phyloP scores from a whole-genome alignment of 169 alveolate species.

The Eimeria brunetti region DNA sequence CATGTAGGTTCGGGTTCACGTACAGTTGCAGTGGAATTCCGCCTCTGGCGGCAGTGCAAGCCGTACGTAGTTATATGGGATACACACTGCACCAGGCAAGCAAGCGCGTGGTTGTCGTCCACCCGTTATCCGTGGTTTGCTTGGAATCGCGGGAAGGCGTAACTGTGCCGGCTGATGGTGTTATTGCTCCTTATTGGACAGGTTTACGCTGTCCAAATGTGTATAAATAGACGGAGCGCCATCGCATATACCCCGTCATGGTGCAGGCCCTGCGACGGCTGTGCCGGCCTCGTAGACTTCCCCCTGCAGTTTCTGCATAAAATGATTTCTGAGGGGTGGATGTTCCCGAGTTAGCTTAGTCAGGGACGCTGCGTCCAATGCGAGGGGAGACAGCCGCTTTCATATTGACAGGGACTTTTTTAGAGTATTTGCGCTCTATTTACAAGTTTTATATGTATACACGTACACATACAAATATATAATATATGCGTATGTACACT shows the following conservation, averaged over 20 bases:
- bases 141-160: conserved; percentile 8
- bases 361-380: conserved; percentile 5
- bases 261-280: conserved; percentile 23
- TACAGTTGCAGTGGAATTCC: conserved; percentile 23
- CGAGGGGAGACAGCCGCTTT: conserved; percentile 25
- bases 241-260: conserved; percentile 39
- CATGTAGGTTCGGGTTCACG: conserved; percentile 2
- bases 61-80: not conserved
- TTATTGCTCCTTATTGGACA: not conserved
- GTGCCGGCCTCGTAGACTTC: not conserved
- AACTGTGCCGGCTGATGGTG: conserved; percentile 27
- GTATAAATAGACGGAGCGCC: conserved; percentile 25
- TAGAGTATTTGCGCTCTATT: conserved; percentile 32
- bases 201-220: conserved; percentile 10
- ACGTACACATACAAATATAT: not conserved
- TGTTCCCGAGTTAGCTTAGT: conserved; percentile 26
- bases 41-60: not conserved
- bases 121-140: not conserved
- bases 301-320: conserved; percentile 15
- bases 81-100: conserved; percentile 29
- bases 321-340: conserved; percentile 2
- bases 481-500: no score
- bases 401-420: conserved; percentile 40
- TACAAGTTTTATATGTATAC: not conserved
- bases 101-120: not conserved